Percentiles rank a stretch among this genome's conserved stretches.
Evolutionary conservation across 2,329 filamentous ascomycete genomes (phyloP).

Genomic region (Dactylellina haptotyla): DNA sequence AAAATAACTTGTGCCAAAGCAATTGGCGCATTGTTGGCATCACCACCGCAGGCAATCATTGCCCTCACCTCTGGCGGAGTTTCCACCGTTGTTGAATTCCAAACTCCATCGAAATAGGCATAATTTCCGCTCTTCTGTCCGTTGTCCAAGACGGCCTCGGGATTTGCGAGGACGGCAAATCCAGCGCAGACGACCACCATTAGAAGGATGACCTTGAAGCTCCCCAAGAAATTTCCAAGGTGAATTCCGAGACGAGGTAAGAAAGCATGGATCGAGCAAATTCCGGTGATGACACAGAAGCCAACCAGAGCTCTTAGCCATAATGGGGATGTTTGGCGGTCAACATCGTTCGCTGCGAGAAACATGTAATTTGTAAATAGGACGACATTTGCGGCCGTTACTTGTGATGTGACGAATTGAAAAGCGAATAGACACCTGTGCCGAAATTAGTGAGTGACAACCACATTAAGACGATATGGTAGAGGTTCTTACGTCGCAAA

Average conservation of each 20-base stretch:
- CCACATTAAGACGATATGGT: background rate
- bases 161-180: constrained; percentile 59
- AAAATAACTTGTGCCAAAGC: constrained; percentile 69
- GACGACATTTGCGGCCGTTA: constrained; percentile 48
- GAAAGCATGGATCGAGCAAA: constrained; percentile 60
- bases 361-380: constrained; percentile 52
- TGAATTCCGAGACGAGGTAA: constrained; percentile 60
- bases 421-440: constrained; percentile 48
- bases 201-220: constrained; percentile 60
- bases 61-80: constrained; percentile 30
- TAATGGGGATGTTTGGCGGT: constrained; percentile 20
- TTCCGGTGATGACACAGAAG: constrained; percentile 49
- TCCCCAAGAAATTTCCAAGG: constrained; percentile 60
- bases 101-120: constrained; percentile 35
- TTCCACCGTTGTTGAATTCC: constrained; percentile 49
- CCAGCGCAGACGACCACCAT: constrained; percentile 60
- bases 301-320: constrained; percentile 43
- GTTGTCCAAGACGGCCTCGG: constrained; percentile 24
- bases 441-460: background rate
- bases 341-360: constrained; percentile 31
- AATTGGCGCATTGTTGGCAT: constrained; percentile 48
- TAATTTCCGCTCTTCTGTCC: constrained; percentile 42
- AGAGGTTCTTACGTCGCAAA: constrained; percentile 63
- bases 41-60: constrained; percentile 36
- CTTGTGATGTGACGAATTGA: constrained; percentile 47